Evolutionary conservation across 352 stramenopile species (phyloP), one percentile per base, ranked within the genome.

Genomic region (Blastocystis sp.): DNA sequence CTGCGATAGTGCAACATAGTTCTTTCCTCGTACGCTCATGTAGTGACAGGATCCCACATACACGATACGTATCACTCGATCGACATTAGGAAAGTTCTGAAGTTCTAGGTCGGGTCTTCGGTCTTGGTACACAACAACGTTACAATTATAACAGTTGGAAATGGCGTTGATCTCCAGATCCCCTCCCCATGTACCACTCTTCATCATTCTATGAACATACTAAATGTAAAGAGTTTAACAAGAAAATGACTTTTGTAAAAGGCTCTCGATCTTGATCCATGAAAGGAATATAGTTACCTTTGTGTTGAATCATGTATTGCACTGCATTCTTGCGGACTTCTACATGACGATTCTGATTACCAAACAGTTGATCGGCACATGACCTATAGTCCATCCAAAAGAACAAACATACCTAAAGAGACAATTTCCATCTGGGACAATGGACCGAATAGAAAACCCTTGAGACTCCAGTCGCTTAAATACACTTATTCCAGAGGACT

Each of bases 41-140:
- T 61, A 87, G 27, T 42, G 57, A 42, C 57, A 77, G 21, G 32
- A 77, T 19, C 29, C 32, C 14, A 78, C 35, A 51, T 75, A 78
- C 92, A 37, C 93, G 92, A 6, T 88, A 92, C 24, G 93, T 94
- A 94, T 29, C 86, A 92, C 88, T 94, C 94, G 69, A 94, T 89
- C 92, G 94, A 94, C 16, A 91, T 91, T 56, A 91, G 89, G 39
- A 90, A 81, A 29, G 89, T 90, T 32, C 92, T 93, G 86, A 93
- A 90, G 58, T 92, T 90, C 75, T 88, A 86, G 1, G 49, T 87
- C 58, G 16, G 69, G 80, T 27, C 39, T 65, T 39, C 16, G 66
- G 63, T 61, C 69, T 29, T 83, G 58, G 37, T 58, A 77, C 3
- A 74, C 69, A 61, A 61, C 16, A 21, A 87, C 77, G 43, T 58